Percentiles rank a stretch among this genome's conserved stretches.
Evolutionary conservation across 2,329 filamentous ascomycete genomes (phyloP).

Genomic region (Fusarium irregulare): DNA sequence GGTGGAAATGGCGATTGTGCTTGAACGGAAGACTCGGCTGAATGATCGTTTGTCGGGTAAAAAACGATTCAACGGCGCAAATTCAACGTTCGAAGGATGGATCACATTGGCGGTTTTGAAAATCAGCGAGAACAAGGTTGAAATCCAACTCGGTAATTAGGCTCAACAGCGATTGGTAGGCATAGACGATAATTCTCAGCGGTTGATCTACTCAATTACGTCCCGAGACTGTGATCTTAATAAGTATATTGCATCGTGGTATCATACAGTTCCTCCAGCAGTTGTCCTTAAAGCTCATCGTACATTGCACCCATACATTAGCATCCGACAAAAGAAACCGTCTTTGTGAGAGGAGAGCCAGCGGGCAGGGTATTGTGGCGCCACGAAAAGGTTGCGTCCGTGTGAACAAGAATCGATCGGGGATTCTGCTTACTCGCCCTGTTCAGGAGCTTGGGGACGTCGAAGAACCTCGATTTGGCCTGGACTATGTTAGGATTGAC

Average conservation of each 20-base stretch:
- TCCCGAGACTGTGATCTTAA: conserved; percentile 8
- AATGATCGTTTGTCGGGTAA: neutral
- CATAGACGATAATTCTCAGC: neutral
- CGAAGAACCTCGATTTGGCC: conserved; percentile 60
- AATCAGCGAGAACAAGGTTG: neutral
- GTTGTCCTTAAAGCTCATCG: conserved; percentile 35
- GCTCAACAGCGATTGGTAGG: neutral
- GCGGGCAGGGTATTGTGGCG: conserved; percentile 4
- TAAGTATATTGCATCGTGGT: conserved; percentile 42
- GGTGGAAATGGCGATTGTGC: neutral
- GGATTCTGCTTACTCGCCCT: conserved; percentile 35
- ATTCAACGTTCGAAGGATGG: neutral
- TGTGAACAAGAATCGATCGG: neutral
- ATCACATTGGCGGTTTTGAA: too few species aligned
- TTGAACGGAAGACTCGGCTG: neutral
- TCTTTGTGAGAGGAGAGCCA: conserved; percentile 38
- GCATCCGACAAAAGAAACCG: conserved; percentile 37
- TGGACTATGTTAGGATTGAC: conserved; percentile 42
- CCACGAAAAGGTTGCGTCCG: neutral
- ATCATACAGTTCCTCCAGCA: conserved; percentile 40
- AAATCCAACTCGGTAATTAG: neutral
- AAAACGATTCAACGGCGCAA: neutral
- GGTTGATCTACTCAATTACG: neutral
- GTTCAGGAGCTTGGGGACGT: conserved; percentile 51
- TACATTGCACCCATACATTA: conserved; percentile 39